Evolutionary conservation across 148 eudicot species (phyloP).

Genomic region (Arctostaphylos glauca): DNA sequence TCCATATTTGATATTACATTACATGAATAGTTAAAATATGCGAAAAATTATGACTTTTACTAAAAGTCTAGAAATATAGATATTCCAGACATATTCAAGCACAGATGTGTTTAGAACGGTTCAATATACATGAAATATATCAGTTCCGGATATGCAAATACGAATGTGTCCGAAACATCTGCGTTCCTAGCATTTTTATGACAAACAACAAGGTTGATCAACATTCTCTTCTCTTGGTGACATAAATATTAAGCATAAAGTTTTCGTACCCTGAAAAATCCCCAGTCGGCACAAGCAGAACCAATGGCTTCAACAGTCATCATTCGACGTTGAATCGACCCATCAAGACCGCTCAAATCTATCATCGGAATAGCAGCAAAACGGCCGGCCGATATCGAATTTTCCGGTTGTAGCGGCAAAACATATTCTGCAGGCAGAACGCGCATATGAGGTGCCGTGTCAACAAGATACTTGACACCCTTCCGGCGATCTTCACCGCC

Average conservation of each 20-base stretch:
- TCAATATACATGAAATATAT: no score
- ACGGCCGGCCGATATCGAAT: not conserved
- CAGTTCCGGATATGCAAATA: no score
- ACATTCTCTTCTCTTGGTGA: not conserved
- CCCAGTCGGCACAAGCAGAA: conserved; percentile 28
- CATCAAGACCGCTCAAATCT: conserved; percentile 23
- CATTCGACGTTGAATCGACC: not conserved
- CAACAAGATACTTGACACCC: conserved; percentile 12
- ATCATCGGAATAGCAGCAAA: conserved; percentile 15
- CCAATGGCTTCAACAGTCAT: conserved; percentile 15
- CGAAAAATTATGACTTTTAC: no score
- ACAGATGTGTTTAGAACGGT: no score
- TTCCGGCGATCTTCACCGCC: not conserved
- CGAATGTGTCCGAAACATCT: no score
- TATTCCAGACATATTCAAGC: no score
- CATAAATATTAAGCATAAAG: not conserved
- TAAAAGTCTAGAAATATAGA: no score
- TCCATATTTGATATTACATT: no score
- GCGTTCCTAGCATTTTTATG: no score
- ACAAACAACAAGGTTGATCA: no score
- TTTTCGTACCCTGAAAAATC: conserved; percentile 23
- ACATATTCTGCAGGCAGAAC: not conserved
- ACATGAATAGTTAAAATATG: no score
- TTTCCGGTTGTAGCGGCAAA: not conserved
- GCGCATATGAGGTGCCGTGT: not conserved